Conservation (phyloP, 1,284 basidiomycete species). For the Leucoagaricus sp. region DNA sequence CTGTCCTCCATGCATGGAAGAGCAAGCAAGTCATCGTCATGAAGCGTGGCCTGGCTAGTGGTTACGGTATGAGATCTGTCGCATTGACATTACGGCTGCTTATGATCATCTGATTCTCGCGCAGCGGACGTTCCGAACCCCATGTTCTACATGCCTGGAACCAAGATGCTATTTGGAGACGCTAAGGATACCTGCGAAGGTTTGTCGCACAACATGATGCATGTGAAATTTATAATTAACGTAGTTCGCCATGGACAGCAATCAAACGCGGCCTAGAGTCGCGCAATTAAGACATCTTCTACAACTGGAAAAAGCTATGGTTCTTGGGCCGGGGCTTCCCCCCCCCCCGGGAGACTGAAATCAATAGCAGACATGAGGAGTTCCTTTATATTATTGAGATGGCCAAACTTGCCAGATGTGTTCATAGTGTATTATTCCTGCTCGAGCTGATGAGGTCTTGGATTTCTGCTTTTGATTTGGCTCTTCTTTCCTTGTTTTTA, state of each 20-base stretch:
- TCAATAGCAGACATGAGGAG: not conserved
- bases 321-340: too few species aligned
- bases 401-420: not conserved
- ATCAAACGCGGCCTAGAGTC: slow-evolving; percentile 58
- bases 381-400: not conserved
- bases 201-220: slow-evolving; percentile 30
- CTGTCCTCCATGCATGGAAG: slow-evolving; percentile 88
- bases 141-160: slow-evolving; percentile 87
- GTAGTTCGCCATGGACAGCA: slow-evolving; percentile 35
- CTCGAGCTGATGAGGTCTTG: not conserved
- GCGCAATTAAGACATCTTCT: slow-evolving; percentile 19
- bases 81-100: slow-evolving; percentile 15
- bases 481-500: not conserved
- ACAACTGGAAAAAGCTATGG: not conserved
- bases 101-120: slow-evolving; percentile 18
- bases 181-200: slow-evolving; percentile 86
- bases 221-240: slow-evolving; percentile 14
- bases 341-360: too few species aligned
- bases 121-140: slow-evolving; percentile 86
- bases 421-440: not conserved
- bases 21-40: slow-evolving; percentile 88
- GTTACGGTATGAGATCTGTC: slow-evolving; percentile 58
- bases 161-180: slow-evolving; percentile 88
- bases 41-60: slow-evolving; percentile 85
- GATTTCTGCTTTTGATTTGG: not conserved